Evolutionary conservation across 2,329 filamentous ascomycete species (phyloP), one percentile per base, ranked within the genome.

Genomic region (Fusarium pseudonygamai): DNA sequence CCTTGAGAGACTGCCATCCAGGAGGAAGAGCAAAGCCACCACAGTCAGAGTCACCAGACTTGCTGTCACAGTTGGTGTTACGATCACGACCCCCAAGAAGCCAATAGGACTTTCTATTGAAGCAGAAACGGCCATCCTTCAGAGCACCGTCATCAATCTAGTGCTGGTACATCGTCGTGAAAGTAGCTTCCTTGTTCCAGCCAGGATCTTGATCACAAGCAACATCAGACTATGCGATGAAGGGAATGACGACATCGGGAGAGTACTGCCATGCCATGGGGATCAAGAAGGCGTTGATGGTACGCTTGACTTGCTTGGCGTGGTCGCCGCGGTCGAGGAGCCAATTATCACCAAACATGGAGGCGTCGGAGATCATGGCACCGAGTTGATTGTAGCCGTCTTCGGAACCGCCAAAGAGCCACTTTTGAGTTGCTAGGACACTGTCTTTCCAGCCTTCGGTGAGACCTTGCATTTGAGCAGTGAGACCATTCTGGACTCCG

Each of bases 241-340:
- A 71, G 14, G 64, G 60, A 16, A 49, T 53, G n/a, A 71, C 24
- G 11, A 57, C 45, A 9, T 71, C 68, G 4, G 67, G 67, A 5
- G 67, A 70, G n/a, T 70, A 70, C 15, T 63, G 53, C 67, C 67
- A 71, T 14, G 65, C 68, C 45, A 71, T 49, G 3, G 65, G 67
- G 13, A 70, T 70, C 11, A 70, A n/a, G 7, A 71, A 69, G 5
- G 65, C 42, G 37, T 71, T 71, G 16, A 71, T 58, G 5, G 68
- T 45, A 7, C 60, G 45, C 40, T 69, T 71, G 7, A 69, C 56
- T 13, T 69, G 49, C 24, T 69, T 71, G 16, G 65, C 56, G 15
- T 71, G 68, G 1, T 69, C 60, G 4, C 42, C 56, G 16, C 68
- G 65, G 10, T 71, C 56, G 11, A 71, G 59, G 4, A 71, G 49